Conservation (phyloP, 768 basidiomycete genomes). For the Lentinula sp. region DNA sequence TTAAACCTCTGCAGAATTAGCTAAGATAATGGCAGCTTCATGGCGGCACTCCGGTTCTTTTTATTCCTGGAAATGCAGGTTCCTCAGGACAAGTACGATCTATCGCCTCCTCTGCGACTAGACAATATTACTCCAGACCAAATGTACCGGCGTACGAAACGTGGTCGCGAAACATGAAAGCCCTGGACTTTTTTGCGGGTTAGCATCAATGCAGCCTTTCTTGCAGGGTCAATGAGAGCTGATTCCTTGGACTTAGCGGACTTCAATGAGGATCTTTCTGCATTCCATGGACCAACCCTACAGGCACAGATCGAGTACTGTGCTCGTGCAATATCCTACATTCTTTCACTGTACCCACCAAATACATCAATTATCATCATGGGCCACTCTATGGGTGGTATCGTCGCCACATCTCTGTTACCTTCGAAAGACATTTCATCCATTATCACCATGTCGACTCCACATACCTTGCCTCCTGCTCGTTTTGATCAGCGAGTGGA, state of each 20-base stretch:
- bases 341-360: conserved; percentile 69
- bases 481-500: conserved; percentile 82
- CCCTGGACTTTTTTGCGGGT: conserved; percentile 88
- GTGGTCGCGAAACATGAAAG: conserved; percentile 35
- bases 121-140: conserved; percentile 71
- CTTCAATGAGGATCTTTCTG: conserved; percentile 96
- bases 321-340: conserved; percentile 62
- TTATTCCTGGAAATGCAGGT: conserved; percentile 96
- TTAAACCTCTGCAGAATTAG: conserved; percentile 8
- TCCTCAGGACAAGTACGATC: conserved; percentile 91
- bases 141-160: conserved; percentile 50
- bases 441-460: conserved; percentile 95
- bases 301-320: conserved; percentile 77
- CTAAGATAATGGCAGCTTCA: conserved; percentile 10
- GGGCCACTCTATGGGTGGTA: conserved; percentile 97
- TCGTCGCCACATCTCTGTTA: conserved; percentile 79
- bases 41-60: conserved; percentile 74
- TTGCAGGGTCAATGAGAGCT: neutral
- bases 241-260: conserved; percentile 50
- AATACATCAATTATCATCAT: conserved; percentile 67
- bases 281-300: conserved; percentile 88
- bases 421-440: conserved; percentile 62
- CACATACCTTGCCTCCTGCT: conserved; percentile 82
- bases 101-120: conserved; percentile 85
- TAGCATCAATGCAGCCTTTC: conserved; percentile 15